phyloP scores from a whole-genome alignment of 768 basidiomycete genomes.

The Mycena polygramma region DNA sequence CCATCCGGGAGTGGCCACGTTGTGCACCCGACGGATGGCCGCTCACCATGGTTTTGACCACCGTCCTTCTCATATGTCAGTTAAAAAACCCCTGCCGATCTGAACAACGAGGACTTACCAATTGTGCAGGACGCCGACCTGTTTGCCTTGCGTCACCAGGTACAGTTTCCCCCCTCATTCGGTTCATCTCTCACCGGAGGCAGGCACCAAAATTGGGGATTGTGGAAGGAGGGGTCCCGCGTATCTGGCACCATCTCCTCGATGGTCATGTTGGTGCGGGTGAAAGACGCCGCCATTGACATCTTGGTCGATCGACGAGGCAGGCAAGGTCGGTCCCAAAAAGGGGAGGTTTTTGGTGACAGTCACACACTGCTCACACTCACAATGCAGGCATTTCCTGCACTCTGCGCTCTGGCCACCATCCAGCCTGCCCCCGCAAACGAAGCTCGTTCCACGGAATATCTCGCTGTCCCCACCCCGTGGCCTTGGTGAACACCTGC shows the following conservation, averaged over 20 bases:
- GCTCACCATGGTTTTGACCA: background rate
- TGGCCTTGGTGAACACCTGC: no score
- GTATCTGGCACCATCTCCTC: conserved; percentile 6
- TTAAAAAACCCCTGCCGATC: no score
- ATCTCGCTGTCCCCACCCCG: no score
- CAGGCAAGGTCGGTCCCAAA: no score
- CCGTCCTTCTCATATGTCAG: background rate
- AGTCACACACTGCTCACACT: no score
- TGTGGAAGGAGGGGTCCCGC: background rate
- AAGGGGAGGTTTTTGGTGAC: no score
- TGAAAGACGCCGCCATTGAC: background rate
- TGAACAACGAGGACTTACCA: background rate
- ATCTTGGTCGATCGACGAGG: no score
- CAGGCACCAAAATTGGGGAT: background rate
- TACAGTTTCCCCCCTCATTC: background rate
- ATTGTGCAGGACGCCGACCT: background rate
- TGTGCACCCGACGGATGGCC: background rate
- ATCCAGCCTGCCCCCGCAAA: no score
- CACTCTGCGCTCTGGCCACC: background rate
- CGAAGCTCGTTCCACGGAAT: no score
- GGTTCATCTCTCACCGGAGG: background rate
- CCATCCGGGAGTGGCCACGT: background rate
- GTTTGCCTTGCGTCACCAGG: background rate
- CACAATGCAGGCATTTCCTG: background rate
- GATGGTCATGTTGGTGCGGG: background rate